These are phyloP conservation scores for Amanita inopinata DNA, from an alignment of 768 basidiomycete species.

Conservation along the genomic window DNA sequence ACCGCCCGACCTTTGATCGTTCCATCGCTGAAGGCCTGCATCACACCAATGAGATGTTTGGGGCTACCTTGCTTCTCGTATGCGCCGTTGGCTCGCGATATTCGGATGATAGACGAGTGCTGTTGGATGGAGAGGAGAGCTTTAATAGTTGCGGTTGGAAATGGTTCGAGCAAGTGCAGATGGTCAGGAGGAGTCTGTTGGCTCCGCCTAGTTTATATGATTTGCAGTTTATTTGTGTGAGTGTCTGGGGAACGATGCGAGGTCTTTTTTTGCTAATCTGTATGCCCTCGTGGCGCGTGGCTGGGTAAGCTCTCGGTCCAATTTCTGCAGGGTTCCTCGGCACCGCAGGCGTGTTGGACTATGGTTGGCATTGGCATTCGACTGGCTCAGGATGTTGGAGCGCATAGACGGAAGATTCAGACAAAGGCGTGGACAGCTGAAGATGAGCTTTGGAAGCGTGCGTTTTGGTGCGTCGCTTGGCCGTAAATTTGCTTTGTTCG, in stretches of 20 bases:
- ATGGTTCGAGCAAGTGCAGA: conserved; percentile 62
- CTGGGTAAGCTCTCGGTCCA: conserved; percentile 36
- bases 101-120: conserved; percentile 47
- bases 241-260: conserved; percentile 16
- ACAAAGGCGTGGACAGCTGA: conserved; percentile 33
- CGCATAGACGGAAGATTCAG: conserved; percentile 40
- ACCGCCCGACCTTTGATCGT: conserved; percentile 57
- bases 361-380: conserved; percentile 65
- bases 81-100: conserved; percentile 61
- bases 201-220: conserved; percentile 62
- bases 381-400: conserved; percentile 70
- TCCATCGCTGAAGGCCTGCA: conserved; percentile 40
- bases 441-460: conserved; percentile 69
- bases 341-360: conserved; percentile 61
- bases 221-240: conserved; percentile 55
- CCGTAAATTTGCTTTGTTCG: neutral
- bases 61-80: conserved; percentile 51
- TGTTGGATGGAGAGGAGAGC: conserved; percentile 27
- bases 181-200: conserved; percentile 53
- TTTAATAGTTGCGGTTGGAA: conserved; percentile 50
- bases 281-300: neutral
- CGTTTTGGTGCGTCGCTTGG: conserved; percentile 45
- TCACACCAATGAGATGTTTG: conserved; percentile 41
- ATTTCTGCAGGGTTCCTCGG: conserved; percentile 47
- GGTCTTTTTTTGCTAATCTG: neutral